Percentiles rank a stretch among this genome's conserved stretches.
phyloP scores from a whole-genome alignment of 371 early-diverging fungal species.

The Haplosporangium sp. region DNA sequence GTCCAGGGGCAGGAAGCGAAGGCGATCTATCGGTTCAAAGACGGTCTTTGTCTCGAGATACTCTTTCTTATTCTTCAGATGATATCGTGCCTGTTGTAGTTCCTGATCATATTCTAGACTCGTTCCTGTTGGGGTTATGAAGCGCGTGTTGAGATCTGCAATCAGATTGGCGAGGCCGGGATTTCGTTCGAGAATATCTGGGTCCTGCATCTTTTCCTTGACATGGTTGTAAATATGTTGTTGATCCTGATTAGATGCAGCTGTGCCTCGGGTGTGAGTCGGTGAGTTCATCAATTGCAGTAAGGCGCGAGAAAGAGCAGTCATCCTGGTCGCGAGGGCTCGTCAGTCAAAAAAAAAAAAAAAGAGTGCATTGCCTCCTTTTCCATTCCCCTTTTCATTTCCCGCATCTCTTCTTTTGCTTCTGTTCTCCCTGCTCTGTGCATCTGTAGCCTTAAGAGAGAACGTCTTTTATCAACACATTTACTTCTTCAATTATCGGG shows the following conservation, averaged over 20 bases:
- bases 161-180: conserved; percentile 54
- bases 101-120: conserved; percentile 27
- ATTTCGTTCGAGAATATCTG: conserved; percentile 56
- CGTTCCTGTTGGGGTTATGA: conserved; percentile 33
- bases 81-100: conserved; percentile 29
- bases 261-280: no score
- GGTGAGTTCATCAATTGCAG: no score
- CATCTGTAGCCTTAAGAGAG: no score
- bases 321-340: no score
- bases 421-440: no score
- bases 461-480: no score
- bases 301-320: no score
- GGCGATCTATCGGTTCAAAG: conserved; percentile 34
- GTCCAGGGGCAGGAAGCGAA: conserved; percentile 41
- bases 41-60: conserved; percentile 32
- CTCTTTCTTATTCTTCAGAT: conserved; percentile 20
- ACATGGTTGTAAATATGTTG: not conserved
- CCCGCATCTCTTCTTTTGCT: no score
- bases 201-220: conserved; percentile 55
- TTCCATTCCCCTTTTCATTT: no score
- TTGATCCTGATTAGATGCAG: not conserved
- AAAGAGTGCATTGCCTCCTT: no score
- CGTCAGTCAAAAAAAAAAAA: no score
- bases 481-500: no score
- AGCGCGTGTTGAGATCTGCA: conserved; percentile 19